Conservation (phyloP, 768 basidiomycete genomes). For the Bullera alba region DNA sequence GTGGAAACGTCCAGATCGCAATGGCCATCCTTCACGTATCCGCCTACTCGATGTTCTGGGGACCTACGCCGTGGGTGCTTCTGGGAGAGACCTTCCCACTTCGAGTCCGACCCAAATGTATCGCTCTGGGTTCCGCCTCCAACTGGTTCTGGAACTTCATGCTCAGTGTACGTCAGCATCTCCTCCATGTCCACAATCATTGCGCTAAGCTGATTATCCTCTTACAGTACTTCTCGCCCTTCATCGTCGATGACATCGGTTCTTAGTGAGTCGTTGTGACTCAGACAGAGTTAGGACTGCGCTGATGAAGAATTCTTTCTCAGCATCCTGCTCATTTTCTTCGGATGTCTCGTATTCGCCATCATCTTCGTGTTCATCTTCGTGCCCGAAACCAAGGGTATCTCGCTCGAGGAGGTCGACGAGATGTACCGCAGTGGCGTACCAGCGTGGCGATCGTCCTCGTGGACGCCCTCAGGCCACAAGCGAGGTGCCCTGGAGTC, state of each 20-base stretch:
- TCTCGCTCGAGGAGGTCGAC: slow-evolving; percentile 46
- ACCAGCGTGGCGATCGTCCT: slow-evolving; percentile 60
- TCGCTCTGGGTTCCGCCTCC: slow-evolving; percentile 64
- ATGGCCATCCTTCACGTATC: slow-evolving; percentile 74
- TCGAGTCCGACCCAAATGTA: slow-evolving; percentile 67
- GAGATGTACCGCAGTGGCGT: slow-evolving; percentile 62
- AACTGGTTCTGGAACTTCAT: slow-evolving; percentile 48
- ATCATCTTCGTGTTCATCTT: slow-evolving; percentile 63
- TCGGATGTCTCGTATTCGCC: slow-evolving; percentile 63
- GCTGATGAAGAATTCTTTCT: background rate
- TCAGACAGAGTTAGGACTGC: background rate
- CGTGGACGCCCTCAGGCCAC: slow-evolving; percentile 53
- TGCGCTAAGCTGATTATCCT: background rate
- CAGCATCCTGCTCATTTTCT: slow-evolving; percentile 64
- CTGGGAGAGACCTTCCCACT: slow-evolving; percentile 76
- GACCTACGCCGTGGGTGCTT: slow-evolving; percentile 58
- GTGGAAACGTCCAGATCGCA: slow-evolving; percentile 62
- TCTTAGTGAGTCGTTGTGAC: slow-evolving; percentile 8
- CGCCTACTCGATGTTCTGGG: slow-evolving; percentile 68
- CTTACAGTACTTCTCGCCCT: slow-evolving; percentile 14
- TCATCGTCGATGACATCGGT: slow-evolving; percentile 16
- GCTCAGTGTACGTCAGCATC: background rate
- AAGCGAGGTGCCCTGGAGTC: too few relatives aligned
- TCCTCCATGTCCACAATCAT: background rate
- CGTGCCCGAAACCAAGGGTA: slow-evolving; percentile 69